A percentile compares a stretch with the other conserved stretches of the same genome.
These are phyloP conservation scores for Datura wrightii DNA, from an alignment of 257 asterid genomes.

Conservation along the genomic window DNA sequence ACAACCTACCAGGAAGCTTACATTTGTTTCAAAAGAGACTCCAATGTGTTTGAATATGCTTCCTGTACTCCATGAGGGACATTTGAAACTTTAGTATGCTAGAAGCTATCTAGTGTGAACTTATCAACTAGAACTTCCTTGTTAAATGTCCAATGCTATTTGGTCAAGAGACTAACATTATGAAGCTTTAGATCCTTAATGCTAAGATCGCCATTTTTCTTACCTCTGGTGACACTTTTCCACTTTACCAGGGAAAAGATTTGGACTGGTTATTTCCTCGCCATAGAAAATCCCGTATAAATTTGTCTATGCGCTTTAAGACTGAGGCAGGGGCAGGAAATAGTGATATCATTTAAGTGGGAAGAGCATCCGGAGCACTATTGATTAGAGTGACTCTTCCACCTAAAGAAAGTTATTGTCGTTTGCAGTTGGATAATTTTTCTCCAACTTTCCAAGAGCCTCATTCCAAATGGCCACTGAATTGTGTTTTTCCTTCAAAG, in stretches of 20 bases:
- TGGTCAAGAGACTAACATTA: background rate
- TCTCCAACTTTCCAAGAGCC: background rate
- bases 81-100: constrained; percentile 5
- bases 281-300: background rate
- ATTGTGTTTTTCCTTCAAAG: background rate
- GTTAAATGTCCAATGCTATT: background rate
- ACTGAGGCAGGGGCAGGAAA: constrained; percentile 9
- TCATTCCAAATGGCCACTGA: background rate
- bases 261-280: background rate
- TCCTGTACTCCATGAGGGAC: background rate
- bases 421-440: background rate
- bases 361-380: background rate
- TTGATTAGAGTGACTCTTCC: background rate
- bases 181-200: background rate
- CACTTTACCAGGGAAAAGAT: background rate
- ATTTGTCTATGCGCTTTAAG: background rate
- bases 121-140: background rate
- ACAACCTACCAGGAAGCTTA: background rate
- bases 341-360: background rate
- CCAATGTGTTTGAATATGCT: background rate
- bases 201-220: background rate
- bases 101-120: background rate
- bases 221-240: background rate
- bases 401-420: background rate
- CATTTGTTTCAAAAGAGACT: background rate